phyloP scores from a whole-genome alignment of 2,329 filamentous ascomycete species.

The Byssoonygena ceratinophila region DNA sequence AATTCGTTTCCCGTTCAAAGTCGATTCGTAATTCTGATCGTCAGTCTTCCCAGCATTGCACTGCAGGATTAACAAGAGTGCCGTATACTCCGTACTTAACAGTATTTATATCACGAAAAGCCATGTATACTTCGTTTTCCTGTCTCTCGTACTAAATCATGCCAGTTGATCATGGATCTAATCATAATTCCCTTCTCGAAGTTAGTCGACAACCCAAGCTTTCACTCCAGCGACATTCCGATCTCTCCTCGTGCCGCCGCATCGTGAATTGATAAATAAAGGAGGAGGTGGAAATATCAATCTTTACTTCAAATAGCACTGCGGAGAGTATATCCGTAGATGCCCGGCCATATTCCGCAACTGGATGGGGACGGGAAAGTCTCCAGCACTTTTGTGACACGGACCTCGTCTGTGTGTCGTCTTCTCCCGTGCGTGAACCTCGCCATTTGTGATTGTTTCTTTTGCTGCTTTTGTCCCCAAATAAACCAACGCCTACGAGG shows the following conservation, averaged over 20 bases:
- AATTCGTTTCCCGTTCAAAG: neutral
- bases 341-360: neutral
- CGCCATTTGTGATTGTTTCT: neutral
- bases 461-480: neutral
- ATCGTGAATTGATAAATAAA: neutral
- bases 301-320: neutral
- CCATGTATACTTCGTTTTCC: neutral
- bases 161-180: neutral
- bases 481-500: too few relatives aligned
- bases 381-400: conserved; percentile 2
- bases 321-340: neutral
- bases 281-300: neutral
- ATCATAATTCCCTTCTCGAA: neutral
- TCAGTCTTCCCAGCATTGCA: neutral
- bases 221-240: neutral
- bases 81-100: neutral
- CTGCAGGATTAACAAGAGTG: neutral
- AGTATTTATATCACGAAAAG: neutral
- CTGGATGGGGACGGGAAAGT: neutral
- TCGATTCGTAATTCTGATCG: neutral
- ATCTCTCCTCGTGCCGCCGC: neutral
- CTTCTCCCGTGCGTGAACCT: neutral
- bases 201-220: neutral
- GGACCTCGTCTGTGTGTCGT: conserved; percentile 4
- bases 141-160: neutral